A percentile compares a stretch with the other conserved stretches of the same genome.
These are phyloP conservation scores for Falciphora oryzae DNA, from an alignment of 2,329 filamentous ascomycete genomes.

Conservation along the genomic window DNA sequence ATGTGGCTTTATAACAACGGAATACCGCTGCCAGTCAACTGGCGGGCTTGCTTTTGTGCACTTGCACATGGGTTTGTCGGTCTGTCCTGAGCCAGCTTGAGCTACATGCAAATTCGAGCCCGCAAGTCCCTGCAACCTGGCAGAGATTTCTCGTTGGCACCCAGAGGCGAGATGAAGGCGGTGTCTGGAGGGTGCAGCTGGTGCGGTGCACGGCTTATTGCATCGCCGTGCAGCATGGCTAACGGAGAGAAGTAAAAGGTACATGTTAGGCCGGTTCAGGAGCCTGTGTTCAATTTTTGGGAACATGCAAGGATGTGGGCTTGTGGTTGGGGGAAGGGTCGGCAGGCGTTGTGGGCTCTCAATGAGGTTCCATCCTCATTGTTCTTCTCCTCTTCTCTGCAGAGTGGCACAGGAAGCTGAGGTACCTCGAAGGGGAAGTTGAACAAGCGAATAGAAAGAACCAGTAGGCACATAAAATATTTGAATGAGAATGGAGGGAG, in stretches of 20 bases:
- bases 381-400: neutral
- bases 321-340: neutral
- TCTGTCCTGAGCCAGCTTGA: no score
- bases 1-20: neutral
- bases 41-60: no score
- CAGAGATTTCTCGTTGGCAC: neutral
- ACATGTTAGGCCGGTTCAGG: neutral
- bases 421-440: no score
- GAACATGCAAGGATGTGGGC: neutral
- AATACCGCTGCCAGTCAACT: neutral
- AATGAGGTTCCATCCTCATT: neutral
- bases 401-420: neutral
- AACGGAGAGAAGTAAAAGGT: neutral
- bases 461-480: neutral
- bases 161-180: neutral
- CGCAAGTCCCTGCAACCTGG: neutral
- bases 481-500: constrained; percentile 2
- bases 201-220: neutral
- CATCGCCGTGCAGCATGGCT: neutral
- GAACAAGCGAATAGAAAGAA: no score
- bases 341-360: neutral
- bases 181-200: neutral
- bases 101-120: neutral
- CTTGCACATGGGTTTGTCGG: neutral
- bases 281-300: neutral